phyloP scores from a whole-genome alignment of 1,139 yeast genomes.

The Suhomyces bokatorum region DNA sequence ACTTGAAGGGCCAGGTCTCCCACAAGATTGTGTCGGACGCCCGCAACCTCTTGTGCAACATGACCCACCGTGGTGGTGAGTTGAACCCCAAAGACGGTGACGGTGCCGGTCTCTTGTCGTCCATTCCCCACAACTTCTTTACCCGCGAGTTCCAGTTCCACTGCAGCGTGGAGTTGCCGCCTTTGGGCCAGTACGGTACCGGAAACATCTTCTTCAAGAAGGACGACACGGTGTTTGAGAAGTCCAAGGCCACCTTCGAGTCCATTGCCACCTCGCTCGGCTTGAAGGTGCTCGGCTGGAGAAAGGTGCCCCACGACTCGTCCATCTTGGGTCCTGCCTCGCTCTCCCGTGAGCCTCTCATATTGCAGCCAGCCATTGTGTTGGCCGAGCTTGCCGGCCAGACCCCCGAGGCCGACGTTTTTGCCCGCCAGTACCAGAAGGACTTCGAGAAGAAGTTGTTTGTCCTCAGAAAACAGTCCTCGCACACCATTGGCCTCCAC shows the following conservation, averaged over 20 bases:
- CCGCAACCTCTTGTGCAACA: slow-evolving; percentile 81
- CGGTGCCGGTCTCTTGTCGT: slow-evolving; percentile 96
- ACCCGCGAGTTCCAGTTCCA: slow-evolving; percentile 76
- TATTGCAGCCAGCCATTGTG: slow-evolving; percentile 86
- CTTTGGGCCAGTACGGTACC: slow-evolving; percentile 85
- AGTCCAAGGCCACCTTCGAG: slow-evolving; percentile 77
- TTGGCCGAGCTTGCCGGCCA: slow-evolving; percentile 52
- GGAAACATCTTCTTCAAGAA: slow-evolving; percentile 93
- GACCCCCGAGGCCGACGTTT: slow-evolving; percentile 50
- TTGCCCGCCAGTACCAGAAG: slow-evolving; percentile 57
- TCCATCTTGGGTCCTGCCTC: slow-evolving; percentile 94
- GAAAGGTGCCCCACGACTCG: slow-evolving; percentile 93
- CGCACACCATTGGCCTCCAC: slow-evolving; percentile 89
- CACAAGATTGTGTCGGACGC: slow-evolving; percentile 96
- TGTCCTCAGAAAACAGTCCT: slow-evolving; percentile 83
- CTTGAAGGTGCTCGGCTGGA: slow-evolving; percentile 88
- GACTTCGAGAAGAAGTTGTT: slow-evolving; percentile 81
- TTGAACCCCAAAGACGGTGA: slow-evolving; percentile 97
- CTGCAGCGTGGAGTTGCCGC: slow-evolving; percentile 62
- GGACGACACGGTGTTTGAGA: slow-evolving; percentile 63
- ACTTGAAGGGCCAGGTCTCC: slow-evolving; percentile 82
- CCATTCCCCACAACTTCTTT: slow-evolving; percentile 88
- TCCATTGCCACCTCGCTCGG: slow-evolving; percentile 75
- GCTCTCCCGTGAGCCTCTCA: slow-evolving; percentile 85
- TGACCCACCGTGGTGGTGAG: slow-evolving; percentile 99